Evolutionary conservation across 441 rosid species (phyloP), one percentile per base, ranked within the genome.

Genomic region (Viola pubescens): DNA sequence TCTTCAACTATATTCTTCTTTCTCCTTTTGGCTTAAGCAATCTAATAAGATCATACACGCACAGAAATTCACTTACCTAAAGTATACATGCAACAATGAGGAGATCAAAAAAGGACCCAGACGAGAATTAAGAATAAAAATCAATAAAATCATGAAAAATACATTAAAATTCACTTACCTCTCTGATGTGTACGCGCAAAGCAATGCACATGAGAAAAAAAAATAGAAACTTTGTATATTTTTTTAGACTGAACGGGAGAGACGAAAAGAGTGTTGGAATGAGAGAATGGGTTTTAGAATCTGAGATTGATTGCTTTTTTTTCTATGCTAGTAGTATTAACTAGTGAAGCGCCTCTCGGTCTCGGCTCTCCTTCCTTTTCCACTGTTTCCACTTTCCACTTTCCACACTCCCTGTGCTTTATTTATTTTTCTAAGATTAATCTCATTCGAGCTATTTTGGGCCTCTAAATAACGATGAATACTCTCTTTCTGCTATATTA

Each of bases 11-110:
- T 14, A 53, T 7, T 44, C 0, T 8, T 42, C 13, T 54, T 13
- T 43, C 37, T 6, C 52, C 19, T 51, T 43, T 60, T 13, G 51
- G 46, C 9, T 45, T 13, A 37, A 49, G 26, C 34, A 52, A 40
- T 9, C 11, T 6, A 9, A 64, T 26, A 26, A 26, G 34, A 43
- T 6, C 54, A 58, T 6, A 48, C 9, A 57, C 39, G 1, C 49
- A 48, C 58, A 56, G 37, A 67, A 61, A 19, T 66, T 51, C 51
- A 62, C 45, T 66, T 13, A 39, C 57, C 62, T 14, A 19, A 37
- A 10, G 14, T 38, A 37, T 9, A 58, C 63, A 45, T 53, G 42
- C 9, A 26, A 11, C 5, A 64, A n/a, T 12, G 10, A 48, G 47
- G 58, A 46, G 58, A 46, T 61, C 44, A 37, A 48, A 56, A 53